These are phyloP conservation scores for Gastrolobium villosum DNA, from an alignment of 306 rosid genomes.

Conservation along the genomic window DNA sequence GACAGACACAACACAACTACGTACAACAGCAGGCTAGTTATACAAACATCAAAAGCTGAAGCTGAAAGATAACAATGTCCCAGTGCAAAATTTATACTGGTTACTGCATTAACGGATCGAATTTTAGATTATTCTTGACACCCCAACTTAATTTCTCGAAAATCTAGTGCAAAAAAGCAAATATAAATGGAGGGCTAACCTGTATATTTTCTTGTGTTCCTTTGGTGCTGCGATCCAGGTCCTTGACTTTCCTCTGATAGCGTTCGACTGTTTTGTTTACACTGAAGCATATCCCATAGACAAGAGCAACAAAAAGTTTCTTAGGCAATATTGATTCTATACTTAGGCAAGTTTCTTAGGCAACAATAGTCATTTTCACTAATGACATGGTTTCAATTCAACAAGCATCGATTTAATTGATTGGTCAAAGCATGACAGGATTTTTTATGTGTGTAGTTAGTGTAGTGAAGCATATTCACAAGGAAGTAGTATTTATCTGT, in stretches of 20 bases:
- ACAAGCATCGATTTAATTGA: not conserved
- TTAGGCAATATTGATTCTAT: conserved; percentile 30
- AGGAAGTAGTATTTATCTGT: not conserved
- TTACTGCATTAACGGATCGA: conserved; percentile 7
- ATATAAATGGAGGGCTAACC: conserved; percentile 53
- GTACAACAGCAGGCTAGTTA: not conserved
- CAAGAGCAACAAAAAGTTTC: conserved; percentile 18
- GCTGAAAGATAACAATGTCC: not conserved
- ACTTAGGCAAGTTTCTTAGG: conserved; percentile 28
- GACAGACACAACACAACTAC: not conserved
- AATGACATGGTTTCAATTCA: not conserved
- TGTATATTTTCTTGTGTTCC: conserved; percentile 58
- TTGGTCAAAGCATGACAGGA: not conserved
- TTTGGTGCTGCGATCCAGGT: conserved; percentile 45
- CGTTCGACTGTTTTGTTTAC: conserved; percentile 81
- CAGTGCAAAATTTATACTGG: not conserved
- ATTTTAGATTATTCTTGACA: conserved; percentile 18
- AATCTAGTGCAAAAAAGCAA: not conserved
- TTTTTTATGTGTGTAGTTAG: not conserved
- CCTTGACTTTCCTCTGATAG: conserved; percentile 71
- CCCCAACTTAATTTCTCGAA: not conserved
- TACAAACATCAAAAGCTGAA: conserved; percentile 1
- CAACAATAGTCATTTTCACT: not conserved
- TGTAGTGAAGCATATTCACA: conserved; percentile 23
- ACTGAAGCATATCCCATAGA: conserved; percentile 66